Percentiles rank a stretch among this genome's conserved stretches.
phyloP scores from a whole-genome alignment of 2,329 filamentous ascomycete genomes.

The Curvularia spicifera region DNA sequence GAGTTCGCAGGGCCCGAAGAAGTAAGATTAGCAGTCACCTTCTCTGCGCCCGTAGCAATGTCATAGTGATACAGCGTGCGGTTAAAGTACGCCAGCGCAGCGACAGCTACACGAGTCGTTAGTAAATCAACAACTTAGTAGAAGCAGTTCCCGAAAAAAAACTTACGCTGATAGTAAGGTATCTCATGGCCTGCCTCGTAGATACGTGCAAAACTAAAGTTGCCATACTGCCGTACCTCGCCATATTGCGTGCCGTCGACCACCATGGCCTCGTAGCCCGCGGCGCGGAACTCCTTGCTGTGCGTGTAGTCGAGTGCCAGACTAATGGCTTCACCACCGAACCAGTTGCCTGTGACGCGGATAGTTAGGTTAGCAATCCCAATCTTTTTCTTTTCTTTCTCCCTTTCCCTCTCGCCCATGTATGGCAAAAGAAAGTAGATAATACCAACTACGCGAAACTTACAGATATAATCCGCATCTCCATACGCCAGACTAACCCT shows the following conservation, averaged over 20 bases:
- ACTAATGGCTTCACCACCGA: constrained; percentile 48
- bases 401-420: background rate
- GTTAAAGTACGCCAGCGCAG: constrained; percentile 48
- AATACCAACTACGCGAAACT: constrained; percentile 16
- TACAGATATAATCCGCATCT: constrained; percentile 50
- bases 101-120: constrained; percentile 23
- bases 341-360: constrained; percentile 46
- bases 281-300: constrained; percentile 32
- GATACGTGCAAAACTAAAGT: constrained; percentile 50
- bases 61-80: constrained; percentile 47
- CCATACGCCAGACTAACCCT: constrained; percentile 47
- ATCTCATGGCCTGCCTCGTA: constrained; percentile 52
- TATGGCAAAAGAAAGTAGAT: background rate
- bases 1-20: constrained; percentile 45
- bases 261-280: constrained; percentile 42
- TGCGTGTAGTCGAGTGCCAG: constrained; percentile 48
- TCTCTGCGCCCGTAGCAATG: constrained; percentile 45
- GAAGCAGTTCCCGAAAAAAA: background rate
- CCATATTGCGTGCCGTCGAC: constrained; percentile 51
- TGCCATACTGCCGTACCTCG: constrained; percentile 50
- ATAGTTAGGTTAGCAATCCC: background rate
- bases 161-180: constrained; percentile 51
- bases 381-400: background rate
- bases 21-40: constrained; percentile 44
- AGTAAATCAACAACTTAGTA: background rate